Percentiles rank a stretch among this genome's conserved stretches.
phyloP scores from a whole-genome alignment of 148 eudicot species.

The Bassia scoparia region DNA sequence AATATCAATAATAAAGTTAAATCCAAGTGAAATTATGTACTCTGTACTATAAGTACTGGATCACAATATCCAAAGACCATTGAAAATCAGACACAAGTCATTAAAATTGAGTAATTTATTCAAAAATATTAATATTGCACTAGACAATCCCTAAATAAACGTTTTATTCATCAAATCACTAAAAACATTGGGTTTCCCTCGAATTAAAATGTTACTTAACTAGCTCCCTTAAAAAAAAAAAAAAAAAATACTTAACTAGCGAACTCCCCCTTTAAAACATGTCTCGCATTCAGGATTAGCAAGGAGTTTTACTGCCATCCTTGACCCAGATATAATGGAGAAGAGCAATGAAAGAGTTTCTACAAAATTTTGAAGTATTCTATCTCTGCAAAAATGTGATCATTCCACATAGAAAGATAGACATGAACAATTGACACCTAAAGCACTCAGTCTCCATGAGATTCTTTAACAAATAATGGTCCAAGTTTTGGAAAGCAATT shows the following conservation, averaged over 20 bases:
- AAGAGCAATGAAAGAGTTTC: neutral
- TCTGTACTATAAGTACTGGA: too few species aligned
- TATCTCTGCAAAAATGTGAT: neutral
- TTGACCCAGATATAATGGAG: neutral
- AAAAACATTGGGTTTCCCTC: neutral
- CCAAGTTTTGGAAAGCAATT: neutral
- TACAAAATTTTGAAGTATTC: neutral
- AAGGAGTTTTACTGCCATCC: neutral
- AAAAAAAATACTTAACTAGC: neutral
- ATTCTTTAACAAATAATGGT: neutral
- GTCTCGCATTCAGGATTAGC: neutral
- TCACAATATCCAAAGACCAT: neutral
- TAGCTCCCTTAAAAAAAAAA: neutral
- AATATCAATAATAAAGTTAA: constrained; percentile 8
- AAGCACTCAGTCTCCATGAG: neutral
- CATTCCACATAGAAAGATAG: neutral
- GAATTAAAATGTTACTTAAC: neutral
- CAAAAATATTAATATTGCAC: neutral
- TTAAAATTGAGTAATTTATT: too few species aligned
- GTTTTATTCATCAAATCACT: neutral
- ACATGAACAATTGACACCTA: neutral
- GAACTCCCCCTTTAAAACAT: neutral
- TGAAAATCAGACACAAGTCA: neutral
- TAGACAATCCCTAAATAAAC: neutral
- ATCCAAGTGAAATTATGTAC: neutral